Evolutionary conservation across 2,329 filamentous ascomycete species (phyloP).

Genomic region (Monosporascus sp.): DNA sequence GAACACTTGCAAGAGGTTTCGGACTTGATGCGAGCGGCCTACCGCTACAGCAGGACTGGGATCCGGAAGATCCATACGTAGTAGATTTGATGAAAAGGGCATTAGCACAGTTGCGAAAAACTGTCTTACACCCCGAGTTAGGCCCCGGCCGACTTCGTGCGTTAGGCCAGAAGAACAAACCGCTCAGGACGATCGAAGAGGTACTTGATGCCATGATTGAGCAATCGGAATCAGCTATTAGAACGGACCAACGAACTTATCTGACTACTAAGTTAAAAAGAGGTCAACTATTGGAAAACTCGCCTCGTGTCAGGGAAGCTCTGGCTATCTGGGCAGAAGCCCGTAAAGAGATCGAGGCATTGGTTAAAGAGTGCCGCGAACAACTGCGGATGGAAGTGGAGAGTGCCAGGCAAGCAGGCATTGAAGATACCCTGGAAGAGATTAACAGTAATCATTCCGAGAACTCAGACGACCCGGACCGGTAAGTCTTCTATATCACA

Average conservation of each 20-base stretch:
- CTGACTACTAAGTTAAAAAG: conserved; percentile 60
- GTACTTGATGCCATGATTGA: conserved; percentile 91
- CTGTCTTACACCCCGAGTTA: conserved; percentile 80
- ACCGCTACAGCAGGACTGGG: conserved; percentile 59
- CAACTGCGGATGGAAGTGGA: conserved; percentile 51
- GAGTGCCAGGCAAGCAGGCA: conserved; percentile 25
- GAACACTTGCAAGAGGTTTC: conserved; percentile 67
- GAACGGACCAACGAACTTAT: conserved; percentile 63
- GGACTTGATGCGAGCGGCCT: conserved; percentile 60
- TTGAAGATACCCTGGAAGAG: conserved; percentile 15
- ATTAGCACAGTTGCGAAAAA: conserved; percentile 73
- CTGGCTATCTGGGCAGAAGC: conserved; percentile 64
- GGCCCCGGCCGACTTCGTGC: conserved; percentile 61
- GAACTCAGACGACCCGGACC: conserved; percentile 25
- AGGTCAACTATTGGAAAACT: conserved; percentile 77
- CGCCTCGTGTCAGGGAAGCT: conserved; percentile 61
- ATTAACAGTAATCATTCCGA: conserved; percentile 9
- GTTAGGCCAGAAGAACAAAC: conserved; percentile 57
- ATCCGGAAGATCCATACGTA: conserved; percentile 50
- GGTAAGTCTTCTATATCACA: conserved; percentile 12
- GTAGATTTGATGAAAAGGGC: conserved; percentile 74
- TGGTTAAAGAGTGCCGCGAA: conserved; percentile 60
- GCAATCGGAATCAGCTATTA: conserved; percentile 64
- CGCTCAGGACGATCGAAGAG: conserved; percentile 76
- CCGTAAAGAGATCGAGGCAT: conserved; percentile 39